phyloP scores from a whole-genome alignment of 345 rosid species.

The Arabidopsis suecica region DNA sequence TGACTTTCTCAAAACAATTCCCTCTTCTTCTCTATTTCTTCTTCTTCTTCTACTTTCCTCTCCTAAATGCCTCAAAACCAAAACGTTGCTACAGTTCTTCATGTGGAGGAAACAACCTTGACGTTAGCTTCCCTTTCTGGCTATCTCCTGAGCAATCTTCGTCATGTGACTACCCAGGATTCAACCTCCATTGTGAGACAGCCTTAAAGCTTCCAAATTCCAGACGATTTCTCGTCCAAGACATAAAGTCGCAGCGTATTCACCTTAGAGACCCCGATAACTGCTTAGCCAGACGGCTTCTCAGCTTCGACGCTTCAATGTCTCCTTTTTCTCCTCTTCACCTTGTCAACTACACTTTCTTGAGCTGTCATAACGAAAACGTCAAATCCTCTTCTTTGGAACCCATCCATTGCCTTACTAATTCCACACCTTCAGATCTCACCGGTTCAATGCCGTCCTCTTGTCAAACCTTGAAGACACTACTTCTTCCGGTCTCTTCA shows the following conservation, averaged over 20 bases:
- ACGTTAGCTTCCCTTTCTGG: slow-evolving; percentile 63
- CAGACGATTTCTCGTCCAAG: no score
- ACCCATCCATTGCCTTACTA: no score
- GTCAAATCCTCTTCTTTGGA: no score
- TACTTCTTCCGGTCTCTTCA: no score
- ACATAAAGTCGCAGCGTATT: slow-evolving; percentile 46
- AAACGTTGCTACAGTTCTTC: slow-evolving; percentile 48
- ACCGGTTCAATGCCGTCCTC: no score
- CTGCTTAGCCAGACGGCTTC: slow-evolving; percentile 63
- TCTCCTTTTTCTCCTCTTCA: slow-evolving; percentile 52
- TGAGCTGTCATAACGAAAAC: no score
- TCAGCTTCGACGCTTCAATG: slow-evolving; percentile 55
- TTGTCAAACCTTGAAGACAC: no score
- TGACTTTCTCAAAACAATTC: slow-evolving; percentile 33
- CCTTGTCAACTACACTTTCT: no score
- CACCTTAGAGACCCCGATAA: slow-evolving; percentile 53
- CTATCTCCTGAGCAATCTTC: slow-evolving; percentile 42
- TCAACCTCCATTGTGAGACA: slow-evolving; percentile 51
- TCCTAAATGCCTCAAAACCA: slow-evolving; percentile 32
- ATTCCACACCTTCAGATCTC: no score
- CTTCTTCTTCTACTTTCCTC: slow-evolving; percentile 46
- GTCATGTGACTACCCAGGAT: slow-evolving; percentile 61
- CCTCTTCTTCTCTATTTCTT: slow-evolving; percentile 34
- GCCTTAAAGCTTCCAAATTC: slow-evolving; percentile 47
- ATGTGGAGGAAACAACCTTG: slow-evolving; percentile 41